Evolutionary conservation across 108 stramenopile genomes (phyloP), one percentile per base, ranked within the genome.

Genomic region (Conticribra guillardii): DNA sequence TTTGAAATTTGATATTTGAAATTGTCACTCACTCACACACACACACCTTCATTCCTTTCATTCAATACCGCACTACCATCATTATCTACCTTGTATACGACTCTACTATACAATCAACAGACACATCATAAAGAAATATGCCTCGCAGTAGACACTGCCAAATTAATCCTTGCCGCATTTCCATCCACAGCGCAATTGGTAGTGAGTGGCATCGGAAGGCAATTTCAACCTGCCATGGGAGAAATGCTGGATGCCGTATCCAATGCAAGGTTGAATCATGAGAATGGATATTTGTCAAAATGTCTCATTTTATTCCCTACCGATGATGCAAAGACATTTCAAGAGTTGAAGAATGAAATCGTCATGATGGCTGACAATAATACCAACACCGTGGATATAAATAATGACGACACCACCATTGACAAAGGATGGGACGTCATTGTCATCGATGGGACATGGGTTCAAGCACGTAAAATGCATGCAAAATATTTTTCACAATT

Each of bases 371-470:
- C n/a, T n/a, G n/a, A n/a, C n/a, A n/a, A n/a, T n/a, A n/a, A n/a
- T n/a, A n/a, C n/a, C n/a, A n/a, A n/a, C n/a, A n/a, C n/a, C n/a
- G n/a, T n/a, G n/a, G n/a, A n/a, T n/a, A 28, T 4, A 4, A 33
- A 41, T 55, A 3, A 27, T 15, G 52, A 62, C 8, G 55, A 54
- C 27, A 18, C 50, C 19, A 27, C 28, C 17, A 24, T 33, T 16
- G 27, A 60, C 26, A 19, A 14, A 14, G 53, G 33, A 1, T 84
- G 73, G 69, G 83, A 90, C 71, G 34, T 90, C 4, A 66, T 90
- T 24, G 86, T 91, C 5, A 72, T 91, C 33, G 90, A 91, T 72
- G 90, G 90, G 18, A 91, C 76, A 16, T 91, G 90, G 90, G 33
- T 62, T 22, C 90, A 91, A 67, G 90, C 90, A 2, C 69, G 86